Conservation (phyloP, 257 asterid species). For the Gentiana dahurica region DNA sequence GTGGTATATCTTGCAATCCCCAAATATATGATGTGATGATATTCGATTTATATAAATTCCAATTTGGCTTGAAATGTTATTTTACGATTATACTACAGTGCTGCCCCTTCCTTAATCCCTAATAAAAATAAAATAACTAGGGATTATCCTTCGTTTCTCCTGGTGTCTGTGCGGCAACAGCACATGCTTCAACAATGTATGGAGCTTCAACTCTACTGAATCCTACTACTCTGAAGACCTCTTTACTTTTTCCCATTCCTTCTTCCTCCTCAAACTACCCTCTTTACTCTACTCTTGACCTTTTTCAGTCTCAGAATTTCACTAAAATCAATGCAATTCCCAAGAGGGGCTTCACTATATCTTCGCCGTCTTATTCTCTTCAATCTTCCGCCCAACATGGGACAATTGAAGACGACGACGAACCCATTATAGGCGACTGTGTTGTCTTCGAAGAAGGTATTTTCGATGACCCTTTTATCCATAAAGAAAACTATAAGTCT, state of each 20-base stretch:
- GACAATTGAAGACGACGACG: conserved; percentile 36
- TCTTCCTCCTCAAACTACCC: conserved; percentile 11
- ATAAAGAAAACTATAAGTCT: conserved; percentile 12
- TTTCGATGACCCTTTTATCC: conserved; percentile 63
- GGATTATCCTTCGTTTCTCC: background rate
- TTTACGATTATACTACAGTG: too few species aligned
- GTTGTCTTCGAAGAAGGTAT: conserved; percentile 80
- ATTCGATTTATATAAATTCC: too few species aligned
- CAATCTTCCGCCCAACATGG: conserved; percentile 23
- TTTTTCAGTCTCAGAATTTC: conserved; percentile 13
- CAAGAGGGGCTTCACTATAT: conserved; percentile 3
- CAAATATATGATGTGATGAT: too few species aligned
- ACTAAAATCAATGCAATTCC: conserved; percentile 3
- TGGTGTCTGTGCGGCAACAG: too few species aligned
- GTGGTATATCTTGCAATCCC: too few species aligned
- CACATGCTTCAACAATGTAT: too few species aligned
- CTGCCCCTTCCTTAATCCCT: too few species aligned
- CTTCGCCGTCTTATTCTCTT: conserved; percentile 10
- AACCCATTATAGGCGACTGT: conserved; percentile 66
- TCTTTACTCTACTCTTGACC: conserved; percentile 13
- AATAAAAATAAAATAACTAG: too few species aligned
- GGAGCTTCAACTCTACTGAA: conserved; percentile 15
- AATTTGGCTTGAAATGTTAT: too few species aligned
- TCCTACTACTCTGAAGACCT: conserved; percentile 20
- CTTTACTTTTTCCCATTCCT: conserved; percentile 1